Evolutionary conservation across 2,329 filamentous ascomycete species (phyloP), one percentile per base, ranked within the genome.

Genomic region (Plectosphaerella plurivora): DNA sequence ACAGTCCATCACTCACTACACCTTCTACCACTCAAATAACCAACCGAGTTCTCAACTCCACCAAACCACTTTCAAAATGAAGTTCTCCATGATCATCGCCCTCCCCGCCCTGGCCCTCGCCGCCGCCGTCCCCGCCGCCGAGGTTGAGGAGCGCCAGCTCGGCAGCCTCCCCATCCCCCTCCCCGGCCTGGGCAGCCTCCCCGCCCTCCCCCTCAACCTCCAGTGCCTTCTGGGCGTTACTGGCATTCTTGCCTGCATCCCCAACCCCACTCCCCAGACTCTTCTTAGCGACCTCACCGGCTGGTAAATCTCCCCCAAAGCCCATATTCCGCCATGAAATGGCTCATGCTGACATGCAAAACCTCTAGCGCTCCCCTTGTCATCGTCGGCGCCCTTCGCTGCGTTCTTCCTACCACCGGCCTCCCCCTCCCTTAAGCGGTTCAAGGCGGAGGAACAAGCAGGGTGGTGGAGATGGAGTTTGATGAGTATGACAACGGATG

Each of bases 31-130:
- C 36, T 39, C 36, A 39, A 45, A 14, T n/a, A 45, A 14, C 42
- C 42, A 22, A 45, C 10, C 18, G 12, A 45, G 18, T 14, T 15
- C 41, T 18, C 42, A 45, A 45, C 18, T 47, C 22, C 16, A 45
- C 18, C 14, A 16, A 18, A 28, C 45, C 20, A 16, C 14, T 28
- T 28, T 47, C 45, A 47, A 25, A 14, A 49, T 49, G 47, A 49
- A 49, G 47, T 14, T 22, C 47, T 36, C 37, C 47, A 22, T 28
- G 10, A n/a, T 49, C n/a, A 33, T 49, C 37, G 47, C 35, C 8
- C 47, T 49, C n/a, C 47, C 47, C n/a, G 47, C 47, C 35, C 47
- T 49, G 18, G 47, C 47, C 16, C 47, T 49, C 16, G 33, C 47
- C 20, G 47, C 47, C n/a, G 47, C 47, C 10, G 24, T 16, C 22